Evolutionary conservation across 1,284 basidiomycete genomes (phyloP), one percentile per base, ranked within the genome.

Genomic region (Cryptococcus sp.): DNA sequence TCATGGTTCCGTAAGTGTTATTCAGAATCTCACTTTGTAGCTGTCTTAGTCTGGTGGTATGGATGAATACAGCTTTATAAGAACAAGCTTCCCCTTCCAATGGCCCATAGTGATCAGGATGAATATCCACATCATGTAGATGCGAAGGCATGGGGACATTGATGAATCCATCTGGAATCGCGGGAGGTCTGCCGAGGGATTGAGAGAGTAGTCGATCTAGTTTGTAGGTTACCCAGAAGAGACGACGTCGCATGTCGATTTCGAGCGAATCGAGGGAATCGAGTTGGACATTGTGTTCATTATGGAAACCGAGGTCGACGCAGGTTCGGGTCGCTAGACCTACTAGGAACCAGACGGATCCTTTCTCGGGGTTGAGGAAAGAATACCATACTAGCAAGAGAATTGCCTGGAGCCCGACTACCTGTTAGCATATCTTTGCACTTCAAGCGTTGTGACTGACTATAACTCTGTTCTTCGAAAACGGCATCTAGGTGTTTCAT

Each of bases 181-280:
- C 67, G 1, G 74, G 74, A 25, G 75, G 75, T 47, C 75, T 54
- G 19, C 75, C 75, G 1, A 77, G 62, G n/a, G 70, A 66, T 44
- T 71, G 70, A 40, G 67, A 71, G 39, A 77, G 56, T 43, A 76
- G 60, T 7, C 75, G 58, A 50, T 77, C 75, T 62, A 77, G 71
- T 61, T 77, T 76, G 61, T 76, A 77, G 2, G 73, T 72, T 39
- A 66, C 64, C 70, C 73, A 75, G 57, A 77, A 77, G 32, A 77
- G 54, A 31, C 75, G 62, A 34, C 75, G 52, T 41, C 73, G 61
- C 73, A 77, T 76, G 49, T 77, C 75, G 22, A 75, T 57, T 58
- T 77, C 75, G n/a, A 76, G 63, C 40, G 72, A 66, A 49, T 72
- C 72, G 36, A 74, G 59, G 46, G 63, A 63, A 24, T 71, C 67